Evolutionary conservation across 768 basidiomycete genomes (phyloP).

Genomic region (Hericium coralloides): DNA sequence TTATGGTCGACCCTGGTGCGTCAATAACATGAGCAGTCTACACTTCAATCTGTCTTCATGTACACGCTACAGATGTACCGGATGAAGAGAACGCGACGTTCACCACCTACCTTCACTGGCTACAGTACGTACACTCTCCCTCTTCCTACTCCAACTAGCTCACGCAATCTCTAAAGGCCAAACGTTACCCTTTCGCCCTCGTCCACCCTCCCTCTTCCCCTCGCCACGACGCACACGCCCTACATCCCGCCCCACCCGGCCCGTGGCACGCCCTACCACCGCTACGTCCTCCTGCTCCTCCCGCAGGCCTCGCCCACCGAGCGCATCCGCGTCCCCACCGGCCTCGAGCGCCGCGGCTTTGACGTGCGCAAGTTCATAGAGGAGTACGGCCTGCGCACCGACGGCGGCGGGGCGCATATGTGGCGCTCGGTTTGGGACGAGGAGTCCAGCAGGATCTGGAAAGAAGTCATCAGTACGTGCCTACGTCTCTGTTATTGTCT

Average conservation of each 20-base stretch:
- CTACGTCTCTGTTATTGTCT: not conserved
- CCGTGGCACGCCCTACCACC: constrained; percentile 82
- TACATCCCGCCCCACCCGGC: constrained; percentile 93
- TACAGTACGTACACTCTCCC: constrained; percentile 42
- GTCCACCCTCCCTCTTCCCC: constrained; percentile 30
- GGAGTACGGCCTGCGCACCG: constrained; percentile 35
- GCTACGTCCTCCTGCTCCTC: constrained; percentile 72
- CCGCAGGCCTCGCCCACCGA: constrained; percentile 44
- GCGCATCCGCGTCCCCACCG: constrained; percentile 19
- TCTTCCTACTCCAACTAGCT: constrained; percentile 5
- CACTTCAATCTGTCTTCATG: not conserved
- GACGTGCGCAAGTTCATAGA: constrained; percentile 55
- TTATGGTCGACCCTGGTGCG: constrained; percentile 82
- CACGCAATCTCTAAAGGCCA: constrained; percentile 38
- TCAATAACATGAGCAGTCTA: not conserved
- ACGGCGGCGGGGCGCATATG: constrained; percentile 74
- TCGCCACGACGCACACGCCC: constrained; percentile 45
- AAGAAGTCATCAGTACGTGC: constrained; percentile 55
- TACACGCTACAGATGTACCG: constrained; percentile 59
- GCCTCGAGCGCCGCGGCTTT: constrained; percentile 45
- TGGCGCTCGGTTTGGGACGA: constrained; percentile 74
- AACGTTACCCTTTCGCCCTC: constrained; percentile 70
- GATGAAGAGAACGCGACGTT: constrained; percentile 55
- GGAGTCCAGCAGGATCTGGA: constrained; percentile 57
- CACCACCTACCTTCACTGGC: constrained; percentile 76